Evolutionary conservation across 176 grass and related monocot genomes (phyloP), one percentile per base, ranked within the genome.

Genomic region (Tuctoria greenei): DNA sequence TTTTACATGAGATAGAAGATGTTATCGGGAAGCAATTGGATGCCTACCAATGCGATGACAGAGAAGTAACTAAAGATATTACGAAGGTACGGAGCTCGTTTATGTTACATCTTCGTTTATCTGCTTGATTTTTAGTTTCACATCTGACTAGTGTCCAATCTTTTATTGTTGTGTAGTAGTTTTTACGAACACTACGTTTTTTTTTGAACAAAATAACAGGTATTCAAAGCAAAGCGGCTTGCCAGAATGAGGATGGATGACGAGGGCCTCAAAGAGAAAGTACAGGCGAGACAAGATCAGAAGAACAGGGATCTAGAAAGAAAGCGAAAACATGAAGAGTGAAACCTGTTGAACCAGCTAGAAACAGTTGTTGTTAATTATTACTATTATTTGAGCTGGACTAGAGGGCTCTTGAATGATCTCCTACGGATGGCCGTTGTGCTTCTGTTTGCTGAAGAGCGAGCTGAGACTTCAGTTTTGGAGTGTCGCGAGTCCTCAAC

Each of bases 1-100:
- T 99, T 74, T 45, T 99, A 66, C 95, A 99, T 44, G 89, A 84
- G 76, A 99, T 99, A 84, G 95, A 99, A 66, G 87, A 77, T 84
- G 77, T 88, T 39, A 77, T 90, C 28, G 79, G 69, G 59, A 95
- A 87, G 71, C 82, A 86, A 66, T 77, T 99, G 23, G 80, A 45
- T 8, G 79, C 76, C 51, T 92, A 84, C 15, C 58, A 86, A 27
- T 85, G 73, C 40, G 85, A 84, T 34, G 82, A 88, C 47, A 88
- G 81, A 67, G 72, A 79, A 72, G 89, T 90, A 78, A 84, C 71
- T 51, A 90, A 95, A 83, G 77, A 95, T 61, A 84, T 94, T 76
- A 92, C 89, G 14, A 85, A 90, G 91, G 95, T 99, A 41, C 24
- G 66, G 31, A 61, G 10, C 43, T 20, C 16, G 17, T 34, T 47